Evolutionary conservation across 2,329 filamentous ascomycete genomes (phyloP), one percentile per base, ranked within the genome.

Genomic region (Neonectria neomacrospora): DNA sequence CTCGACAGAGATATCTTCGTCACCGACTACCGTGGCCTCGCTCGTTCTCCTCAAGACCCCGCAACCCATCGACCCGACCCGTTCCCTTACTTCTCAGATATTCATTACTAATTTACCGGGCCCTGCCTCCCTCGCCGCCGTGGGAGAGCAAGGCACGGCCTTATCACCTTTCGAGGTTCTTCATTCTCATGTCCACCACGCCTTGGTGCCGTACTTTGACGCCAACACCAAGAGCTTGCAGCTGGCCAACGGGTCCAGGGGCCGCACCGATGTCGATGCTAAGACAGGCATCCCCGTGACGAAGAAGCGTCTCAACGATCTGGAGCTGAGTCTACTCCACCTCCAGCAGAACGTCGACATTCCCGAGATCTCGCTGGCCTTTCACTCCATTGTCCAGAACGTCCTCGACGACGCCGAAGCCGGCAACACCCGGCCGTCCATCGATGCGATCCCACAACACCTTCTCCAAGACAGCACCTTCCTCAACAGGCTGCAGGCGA

Each of bases 311-410:
- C 90, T 98, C 78, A 96, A 95, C 54, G 96, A 99, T 78, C 81
- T 99, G 70, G 94, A 97, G 78, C 85, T 97, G 71, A 96, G 91
- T 70, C 82, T 99, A 73, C 86, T 94, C 61, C 95, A 99, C 75
- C 84, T 99, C 58, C 94, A 97, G 79, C 94, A 99, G 79, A 98
- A 99, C 79, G 94, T 97, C 59, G 96, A 99, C 79, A 98, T 99
- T 56, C 96, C 96, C 20, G 93, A 97, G 72, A 86, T 98, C 54
- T 91, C 92, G 18, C 83, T 99, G 66, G 90, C 92, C 11, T 90
- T 97, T 69, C 94, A 97, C 74, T 91, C 94, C 28, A 87, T 96
- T 32, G 93, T 99, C 20, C 93, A 97, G 80, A 88, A 84, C 67
- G 94, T 93, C 12, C 83, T 98, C 63, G 91, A 96, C 58, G 90